Evolutionary conservation across 2,329 filamentous ascomycete species (phyloP).

Genomic region (Pezicula radicicola): DNA sequence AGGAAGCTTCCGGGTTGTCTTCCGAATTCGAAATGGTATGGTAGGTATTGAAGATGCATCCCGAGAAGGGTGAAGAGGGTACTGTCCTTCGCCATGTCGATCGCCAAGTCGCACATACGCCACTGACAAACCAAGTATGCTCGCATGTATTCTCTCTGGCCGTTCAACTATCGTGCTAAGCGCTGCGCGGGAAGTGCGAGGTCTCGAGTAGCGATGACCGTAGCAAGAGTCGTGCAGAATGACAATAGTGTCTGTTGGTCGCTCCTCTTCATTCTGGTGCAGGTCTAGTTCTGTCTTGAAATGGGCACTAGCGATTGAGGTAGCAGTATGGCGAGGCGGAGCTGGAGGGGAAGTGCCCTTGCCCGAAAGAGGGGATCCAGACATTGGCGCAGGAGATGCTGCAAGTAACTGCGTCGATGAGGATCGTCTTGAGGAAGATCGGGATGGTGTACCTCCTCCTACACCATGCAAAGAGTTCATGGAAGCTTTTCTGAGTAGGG

Average conservation of each 20-base stretch:
- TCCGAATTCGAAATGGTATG: conserved; percentile 80
- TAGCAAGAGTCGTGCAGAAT: conserved; percentile 93
- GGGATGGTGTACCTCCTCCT: conserved; percentile 32
- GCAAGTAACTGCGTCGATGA: conserved; percentile 38
- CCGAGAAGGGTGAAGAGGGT: conserved; percentile 63
- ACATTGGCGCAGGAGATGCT: conserved; percentile 27
- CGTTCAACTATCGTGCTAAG: conserved; percentile 86
- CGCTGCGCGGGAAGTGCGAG: conserved; percentile 67
- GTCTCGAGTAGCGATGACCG: conserved; percentile 85
- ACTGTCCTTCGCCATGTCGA: conserved; percentile 67
- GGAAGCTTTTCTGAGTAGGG: conserved; percentile 38
- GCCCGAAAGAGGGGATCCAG: conserved; percentile 34
- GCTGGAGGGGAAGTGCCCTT: conserved; percentile 27
- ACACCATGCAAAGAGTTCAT: conserved; percentile 37
- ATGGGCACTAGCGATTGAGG: conserved; percentile 33
- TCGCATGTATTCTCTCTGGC: conserved; percentile 85
- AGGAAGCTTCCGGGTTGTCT: conserved; percentile 69
- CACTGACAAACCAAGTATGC: conserved; percentile 74
- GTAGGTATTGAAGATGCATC: conserved; percentile 48
- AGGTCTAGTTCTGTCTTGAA: conserved; percentile 28
- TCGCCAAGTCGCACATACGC: conserved; percentile 91
- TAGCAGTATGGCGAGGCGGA: conserved; percentile 43
- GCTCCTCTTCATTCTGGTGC: conserved; percentile 19
- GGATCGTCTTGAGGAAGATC: conserved; percentile 33
- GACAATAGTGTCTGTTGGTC: conserved; percentile 65